Base-by-base conservation (phyloP, 2,329 filamentous ascomycete species). In the Trichoderma pleuroti region DNA sequence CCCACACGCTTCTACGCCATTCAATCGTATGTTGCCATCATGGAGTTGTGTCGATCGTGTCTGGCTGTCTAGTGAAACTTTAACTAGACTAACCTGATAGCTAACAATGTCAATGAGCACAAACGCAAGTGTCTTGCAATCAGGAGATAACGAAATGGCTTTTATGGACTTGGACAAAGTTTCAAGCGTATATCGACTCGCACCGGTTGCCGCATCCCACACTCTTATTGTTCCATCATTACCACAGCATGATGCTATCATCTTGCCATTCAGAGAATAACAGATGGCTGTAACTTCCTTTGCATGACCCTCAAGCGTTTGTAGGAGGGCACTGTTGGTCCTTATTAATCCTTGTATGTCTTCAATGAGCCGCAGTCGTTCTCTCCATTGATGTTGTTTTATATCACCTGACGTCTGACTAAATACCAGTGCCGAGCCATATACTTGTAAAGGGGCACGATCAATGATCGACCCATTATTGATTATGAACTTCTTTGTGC, bases 351-450 rank as follows among this genome's bases (percentile, higher is more conserved):
- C 32, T 0, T 52, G 5, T 14, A 72, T 59, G 59, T 65, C 21
- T 52, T 63, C 68, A 5, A 78, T 71, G 66, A 73, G 75, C 1
- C 34, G 21, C 9, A 74, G 73, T 34, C 69, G 70, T 62, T 77
- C 70, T 26, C 59, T 61, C 68, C 68, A 72, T 52, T 70, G 72
- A n/a, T 70, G 42, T n/a, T 28, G 61, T 61, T 74, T 68, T 12
- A 77, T 71, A 10, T 73, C 21, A 64, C 75, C 79, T 4, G 62
- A 36, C 2, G 60, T 39, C 30, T 78, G 80, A 65, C 75, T 76
- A 69, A 82, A 82, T 56, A 76, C 73, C 18, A 76, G 78, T 9
- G 71, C 78, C n/a, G 74, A 79, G 11, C 71, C 75, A 71, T 83
- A 83, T 24, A 75, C 70, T 71, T 83, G 80, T 8, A 78, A 72